phyloP scores from a whole-genome alignment of 331 rosid species.

The Malus hybrid region DNA sequence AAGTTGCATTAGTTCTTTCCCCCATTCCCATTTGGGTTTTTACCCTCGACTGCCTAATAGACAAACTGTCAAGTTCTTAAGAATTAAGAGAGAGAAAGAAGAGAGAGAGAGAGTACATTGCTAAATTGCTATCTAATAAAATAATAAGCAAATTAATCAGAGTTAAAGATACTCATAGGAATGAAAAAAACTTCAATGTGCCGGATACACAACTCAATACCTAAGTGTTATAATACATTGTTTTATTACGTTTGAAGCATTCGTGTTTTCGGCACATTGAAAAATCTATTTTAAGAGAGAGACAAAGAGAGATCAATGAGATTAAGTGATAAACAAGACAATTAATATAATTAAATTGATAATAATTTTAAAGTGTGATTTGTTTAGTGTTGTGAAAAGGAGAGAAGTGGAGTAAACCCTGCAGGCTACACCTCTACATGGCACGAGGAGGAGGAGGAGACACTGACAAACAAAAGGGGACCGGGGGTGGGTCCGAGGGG shows the following conservation, averaged over 20 bases:
- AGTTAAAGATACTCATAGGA: no score
- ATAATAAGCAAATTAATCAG: no score
- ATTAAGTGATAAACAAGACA: no score
- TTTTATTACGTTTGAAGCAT: rapidly evolving
- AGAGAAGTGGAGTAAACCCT: slow-evolving; percentile 8
- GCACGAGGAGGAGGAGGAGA: background rate
- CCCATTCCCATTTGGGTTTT: slow-evolving; percentile 31
- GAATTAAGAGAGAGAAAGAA: slow-evolving; percentile 3
- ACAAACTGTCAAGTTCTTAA: slow-evolving; percentile 39
- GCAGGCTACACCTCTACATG: background rate
- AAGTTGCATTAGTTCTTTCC: slow-evolving; percentile 63
- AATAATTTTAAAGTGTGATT: background rate
- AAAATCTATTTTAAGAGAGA: no score
- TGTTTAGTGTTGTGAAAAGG: slow-evolving; percentile 10
- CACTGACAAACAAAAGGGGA: background rate
- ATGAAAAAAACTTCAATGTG: no score
- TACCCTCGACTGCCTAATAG: slow-evolving; percentile 7
- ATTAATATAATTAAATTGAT: no score
- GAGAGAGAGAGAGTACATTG: background rate
- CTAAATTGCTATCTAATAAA: background rate
- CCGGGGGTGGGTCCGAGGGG: no score
- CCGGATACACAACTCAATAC: no score
- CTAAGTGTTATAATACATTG: rapidly evolving
- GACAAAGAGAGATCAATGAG: no score
- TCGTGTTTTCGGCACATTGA: rapidly evolving